phyloP scores from a whole-genome alignment of 805 yeast genomes.

The Candida schatavii region DNA sequence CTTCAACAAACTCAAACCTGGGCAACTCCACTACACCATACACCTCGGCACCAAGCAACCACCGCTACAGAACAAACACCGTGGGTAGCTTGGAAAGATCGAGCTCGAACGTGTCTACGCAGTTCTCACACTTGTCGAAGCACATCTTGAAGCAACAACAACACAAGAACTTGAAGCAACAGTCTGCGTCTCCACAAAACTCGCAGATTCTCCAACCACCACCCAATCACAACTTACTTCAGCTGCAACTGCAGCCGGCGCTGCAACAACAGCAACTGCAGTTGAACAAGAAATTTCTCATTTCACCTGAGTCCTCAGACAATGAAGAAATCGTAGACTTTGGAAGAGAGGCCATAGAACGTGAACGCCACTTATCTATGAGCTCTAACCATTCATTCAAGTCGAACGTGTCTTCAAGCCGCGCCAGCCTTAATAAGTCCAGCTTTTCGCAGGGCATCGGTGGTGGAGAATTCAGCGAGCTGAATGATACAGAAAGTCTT shows the following conservation, averaged over 20 bases:
- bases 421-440: conserved; percentile 1
- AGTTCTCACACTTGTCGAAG: conserved; percentile 22
- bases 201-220: background rate
- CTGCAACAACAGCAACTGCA: conserved; percentile 1
- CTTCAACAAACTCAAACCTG: background rate
- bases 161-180: conserved; percentile 1
- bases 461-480: too few relatives aligned
- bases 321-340: conserved; percentile 16
- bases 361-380: conserved; percentile 1
- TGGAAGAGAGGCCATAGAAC: background rate
- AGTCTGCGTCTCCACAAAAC: background rate
- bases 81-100: conserved; percentile 5
- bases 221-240: background rate
- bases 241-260: conserved; percentile 1
- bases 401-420: background rate
- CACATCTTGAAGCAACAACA: conserved; percentile 16
- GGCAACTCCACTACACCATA: background rate
- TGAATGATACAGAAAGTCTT: conserved; percentile 34
- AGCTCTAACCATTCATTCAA: conserved; percentile 3
- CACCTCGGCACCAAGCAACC: background rate
- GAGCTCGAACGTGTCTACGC: conserved; percentile 4
- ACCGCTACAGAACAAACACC: background rate
- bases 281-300: conserved; percentile 16
- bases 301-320: conserved; percentile 27
- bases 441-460: conserved; percentile 1